Base-by-base conservation (phyloP, 2,329 filamentous ascomycete genomes). In the Colletotrichum brevisporum region DNA sequence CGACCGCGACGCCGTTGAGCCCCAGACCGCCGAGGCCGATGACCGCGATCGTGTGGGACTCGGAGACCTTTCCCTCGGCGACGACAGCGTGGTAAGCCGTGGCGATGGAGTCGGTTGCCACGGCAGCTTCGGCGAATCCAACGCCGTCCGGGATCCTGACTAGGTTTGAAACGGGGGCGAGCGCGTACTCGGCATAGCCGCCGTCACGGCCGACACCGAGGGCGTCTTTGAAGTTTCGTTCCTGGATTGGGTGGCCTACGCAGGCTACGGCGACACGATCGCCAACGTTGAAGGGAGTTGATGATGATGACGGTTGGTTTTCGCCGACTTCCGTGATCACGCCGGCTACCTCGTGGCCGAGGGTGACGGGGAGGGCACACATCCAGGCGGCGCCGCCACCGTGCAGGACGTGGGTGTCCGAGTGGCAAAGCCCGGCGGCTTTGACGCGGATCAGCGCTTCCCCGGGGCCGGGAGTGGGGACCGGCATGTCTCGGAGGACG, bases 11-110 rank as follows among this genome's bases (percentile, higher is more conserved):
- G 12, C 67, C 63, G 21, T 67, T 70, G 26, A 67, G 48, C 0
- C 67, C 63, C 3, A 70, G 41, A 3, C 67, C 67, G 18, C 63
- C 67, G 13, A 70, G 67, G 3, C 67, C 67, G 47, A 70, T 62
- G 16, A 70, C 53, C 2, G 41, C 55, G 12, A 62, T 47, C 1
- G 57, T 67, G 6, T 27, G 10, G 2, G 16, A 12, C 4, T 6
- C n/a, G 4, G 21, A 53, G 5, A 70, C 54, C 0, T 13, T 12
- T 16, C 67, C 67, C 47, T 67, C 67, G 3, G 67, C 8, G 47
- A 76, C 67, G 2, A 67, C 63, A 13, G 67, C 63, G 27, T 70
- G 63, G 31, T 70, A 70, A 2, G 63, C 57, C 1, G 67, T 70
- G 0, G 67, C 63, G 10, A 70, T 51, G 13, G 67, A 67, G 27